Conservation (phyloP, 2,329 filamentous ascomycete genomes). For the Hypomyces rosellus region DNA sequence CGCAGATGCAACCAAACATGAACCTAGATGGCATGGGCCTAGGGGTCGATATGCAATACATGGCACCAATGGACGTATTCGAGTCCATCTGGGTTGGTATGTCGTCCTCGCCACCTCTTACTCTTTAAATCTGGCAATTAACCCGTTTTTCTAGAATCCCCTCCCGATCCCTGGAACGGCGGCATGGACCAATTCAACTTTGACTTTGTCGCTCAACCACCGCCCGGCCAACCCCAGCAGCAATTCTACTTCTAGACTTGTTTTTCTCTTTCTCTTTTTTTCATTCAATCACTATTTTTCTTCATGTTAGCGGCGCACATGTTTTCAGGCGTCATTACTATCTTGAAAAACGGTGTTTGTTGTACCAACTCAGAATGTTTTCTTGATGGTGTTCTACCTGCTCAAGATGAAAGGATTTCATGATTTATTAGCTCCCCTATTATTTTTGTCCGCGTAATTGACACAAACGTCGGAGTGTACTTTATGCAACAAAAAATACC, state of each 20-base stretch:
- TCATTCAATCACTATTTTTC: too few species aligned
- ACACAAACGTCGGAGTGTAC: too few species aligned
- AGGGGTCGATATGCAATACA: constrained; percentile 51
- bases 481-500: too few species aligned
- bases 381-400: too few species aligned
- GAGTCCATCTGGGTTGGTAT: constrained; percentile 63
- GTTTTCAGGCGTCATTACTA: too few species aligned
- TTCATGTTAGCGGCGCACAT: too few species aligned
- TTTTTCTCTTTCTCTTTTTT: too few species aligned
- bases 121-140: not conserved
- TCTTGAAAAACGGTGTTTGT: not conserved
- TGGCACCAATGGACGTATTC: constrained; percentile 63
- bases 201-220: constrained; percentile 54
- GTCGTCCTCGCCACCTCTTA: constrained; percentile 19
- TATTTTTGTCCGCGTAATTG: too few species aligned
- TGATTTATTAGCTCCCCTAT: too few species aligned
- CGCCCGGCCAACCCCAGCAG: constrained; percentile 51
- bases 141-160: constrained; percentile 42
- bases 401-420: too few species aligned
- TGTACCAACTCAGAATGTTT: too few species aligned
- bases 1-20: constrained; percentile 30
- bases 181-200: constrained; percentile 51
- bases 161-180: constrained; percentile 51
- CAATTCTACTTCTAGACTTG: constrained; percentile 48
- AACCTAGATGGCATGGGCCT: constrained; percentile 42